These are phyloP conservation scores for Alternaria longipes DNA, from an alignment of 2,329 filamentous ascomycete species.

Conservation along the genomic window DNA sequence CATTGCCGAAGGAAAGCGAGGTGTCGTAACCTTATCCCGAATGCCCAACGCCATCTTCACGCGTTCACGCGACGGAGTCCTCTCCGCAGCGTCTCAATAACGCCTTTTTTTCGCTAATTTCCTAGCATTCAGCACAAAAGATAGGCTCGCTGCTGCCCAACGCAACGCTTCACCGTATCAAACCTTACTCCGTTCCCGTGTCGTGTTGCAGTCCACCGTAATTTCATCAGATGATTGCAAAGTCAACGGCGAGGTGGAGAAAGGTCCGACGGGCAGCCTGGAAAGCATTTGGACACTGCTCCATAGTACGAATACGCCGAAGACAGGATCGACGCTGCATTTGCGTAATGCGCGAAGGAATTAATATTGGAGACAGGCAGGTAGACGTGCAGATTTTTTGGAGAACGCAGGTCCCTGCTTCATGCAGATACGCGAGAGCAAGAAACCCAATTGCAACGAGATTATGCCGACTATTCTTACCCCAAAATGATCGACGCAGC, in stretches of 20 bases:
- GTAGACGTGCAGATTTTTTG: background rate
- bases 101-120: background rate
- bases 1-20: conserved; percentile 10
- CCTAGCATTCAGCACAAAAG: background rate
- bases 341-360: background rate
- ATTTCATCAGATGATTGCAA: background rate
- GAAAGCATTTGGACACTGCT: background rate
- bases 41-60: conserved; percentile 1
- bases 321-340: background rate
- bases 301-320: background rate
- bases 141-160: conserved; percentile 8
- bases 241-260: background rate
- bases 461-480: background rate
- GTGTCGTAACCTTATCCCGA: conserved; percentile 5
- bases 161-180: conserved; percentile 6
- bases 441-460: background rate
- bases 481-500: background rate
- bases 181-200: conserved; percentile 2
- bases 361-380: background rate
- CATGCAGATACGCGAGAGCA: background rate
- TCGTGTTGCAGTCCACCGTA: background rate
- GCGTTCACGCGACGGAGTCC: conserved; percentile 4
- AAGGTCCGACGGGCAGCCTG: background rate
- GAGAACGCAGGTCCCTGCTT: background rate
- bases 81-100: conserved; percentile 1